Conservation (phyloP, 306 rosid genomes). For the Corylus avellana region DNA sequence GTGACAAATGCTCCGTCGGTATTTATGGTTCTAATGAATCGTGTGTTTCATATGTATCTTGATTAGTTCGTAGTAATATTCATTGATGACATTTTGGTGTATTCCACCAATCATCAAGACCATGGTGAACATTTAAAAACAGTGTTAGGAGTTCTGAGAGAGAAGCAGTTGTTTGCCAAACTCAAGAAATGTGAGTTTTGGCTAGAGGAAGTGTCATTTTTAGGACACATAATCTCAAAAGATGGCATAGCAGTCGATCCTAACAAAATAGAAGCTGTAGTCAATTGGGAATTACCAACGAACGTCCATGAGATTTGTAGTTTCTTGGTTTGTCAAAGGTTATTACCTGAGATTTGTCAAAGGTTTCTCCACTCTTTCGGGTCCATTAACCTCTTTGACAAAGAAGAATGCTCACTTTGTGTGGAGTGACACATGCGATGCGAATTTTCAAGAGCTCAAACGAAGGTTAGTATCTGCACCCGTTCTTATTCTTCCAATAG, state of each 20-base stretch:
- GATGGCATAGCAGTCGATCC: background rate
- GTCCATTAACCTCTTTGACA: background rate
- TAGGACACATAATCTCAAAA: background rate
- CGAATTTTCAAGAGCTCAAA: no score
- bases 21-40: background rate
- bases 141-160: background rate
- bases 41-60: background rate
- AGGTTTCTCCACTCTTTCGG: background rate
- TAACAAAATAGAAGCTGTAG: background rate
- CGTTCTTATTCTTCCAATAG: background rate
- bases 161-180: no score
- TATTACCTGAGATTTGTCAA: background rate
- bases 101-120: background rate
- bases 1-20: background rate
- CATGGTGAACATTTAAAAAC: background rate
- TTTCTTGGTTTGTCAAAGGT: background rate
- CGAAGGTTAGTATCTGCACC: background rate
- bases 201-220: background rate
- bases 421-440: background rate
- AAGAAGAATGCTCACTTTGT: background rate
- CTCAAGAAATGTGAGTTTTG: background rate
- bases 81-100: background rate
- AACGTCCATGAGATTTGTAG: background rate
- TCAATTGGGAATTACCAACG: background rate
- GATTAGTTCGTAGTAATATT: background rate